phyloP scores from a whole-genome alignment of 768 basidiomycete species.

The Pleurotus djamor region DNA sequence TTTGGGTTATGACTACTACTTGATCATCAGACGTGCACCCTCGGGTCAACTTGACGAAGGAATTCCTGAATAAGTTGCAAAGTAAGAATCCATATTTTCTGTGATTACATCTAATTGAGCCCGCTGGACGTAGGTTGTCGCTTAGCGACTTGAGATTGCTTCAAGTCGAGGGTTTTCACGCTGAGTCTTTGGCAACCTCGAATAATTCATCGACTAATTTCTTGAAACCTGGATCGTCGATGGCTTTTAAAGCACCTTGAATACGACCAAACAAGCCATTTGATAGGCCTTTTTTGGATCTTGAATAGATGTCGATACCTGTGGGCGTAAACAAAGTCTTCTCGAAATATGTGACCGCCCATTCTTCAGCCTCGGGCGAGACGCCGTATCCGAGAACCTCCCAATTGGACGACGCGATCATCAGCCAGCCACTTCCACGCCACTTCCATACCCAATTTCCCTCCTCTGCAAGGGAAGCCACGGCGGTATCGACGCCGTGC shows the following conservation, averaged over 20 bases:
- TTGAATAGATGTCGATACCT: constrained; percentile 13
- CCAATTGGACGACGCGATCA: constrained; percentile 13
- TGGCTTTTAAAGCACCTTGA: constrained; percentile 3
- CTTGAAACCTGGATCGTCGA: constrained; percentile 5
- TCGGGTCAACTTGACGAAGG: too few relatives aligned
- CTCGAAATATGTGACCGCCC: constrained; percentile 14
- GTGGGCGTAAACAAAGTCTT: constrained; percentile 12
- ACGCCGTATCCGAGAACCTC: constrained; percentile 12
- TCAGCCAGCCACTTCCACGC: constrained; percentile 13
- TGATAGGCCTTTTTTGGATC: constrained; percentile 6
- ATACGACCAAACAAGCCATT: constrained; percentile 7
- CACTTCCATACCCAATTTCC: constrained; percentile 8
- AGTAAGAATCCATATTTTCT: too few relatives aligned
- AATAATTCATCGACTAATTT: background rate
- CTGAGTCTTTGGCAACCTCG: too few relatives aligned
- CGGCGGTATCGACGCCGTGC: constrained; percentile 1
- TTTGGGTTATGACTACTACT: too few relatives aligned
- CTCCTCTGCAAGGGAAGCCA: background rate
- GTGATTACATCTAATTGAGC: too few relatives aligned
- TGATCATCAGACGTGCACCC: too few relatives aligned
- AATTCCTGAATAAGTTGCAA: too few relatives aligned
- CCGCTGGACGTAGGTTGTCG: too few relatives aligned
- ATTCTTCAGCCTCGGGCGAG: constrained; percentile 5
- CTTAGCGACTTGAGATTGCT: too few relatives aligned
- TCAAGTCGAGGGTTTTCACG: too few relatives aligned